Base-by-base conservation (phyloP, 2,329 filamentous ascomycete species). In the Talaromyces sp. region DNA sequence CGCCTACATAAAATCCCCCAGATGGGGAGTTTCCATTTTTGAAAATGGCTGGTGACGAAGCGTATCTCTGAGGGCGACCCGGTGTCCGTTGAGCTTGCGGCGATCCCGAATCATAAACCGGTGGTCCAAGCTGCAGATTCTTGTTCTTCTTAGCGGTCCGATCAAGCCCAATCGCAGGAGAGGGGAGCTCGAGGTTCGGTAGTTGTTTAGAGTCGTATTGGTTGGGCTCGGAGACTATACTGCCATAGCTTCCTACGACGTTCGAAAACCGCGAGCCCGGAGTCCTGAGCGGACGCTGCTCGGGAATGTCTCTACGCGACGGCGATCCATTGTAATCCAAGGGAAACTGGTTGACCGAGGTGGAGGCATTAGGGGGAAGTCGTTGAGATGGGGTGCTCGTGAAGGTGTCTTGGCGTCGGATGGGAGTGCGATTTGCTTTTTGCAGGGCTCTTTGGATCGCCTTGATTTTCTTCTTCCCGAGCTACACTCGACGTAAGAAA, bases 391-490 rank as follows among this genome's bases (percentile, higher is more conserved):
- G 69, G 64, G 43, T 74, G 72, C 68, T 78, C 75, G 49, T 78
- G 67, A 52, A 73, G 85, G 0, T 86, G 85, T 66, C 81, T 77
- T 67, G 81, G 78, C 1, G 81, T 45, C 62, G 65, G n/a, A 66
- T 70, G 19, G 74, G 72, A 49, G 70, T 77, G 45, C 75, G 86
- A 77, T 81, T 87, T 79, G 81, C 79, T 71, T 80, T 84, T 63
- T 86, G 84, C 67, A 95, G 85, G 66, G 92, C 92, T 67, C 90
- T 86, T 27, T 85, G 80, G 61, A 97, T 89, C 64, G 88, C 88
- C 78, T 97, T 98, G 77, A 98, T 85, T 75, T 93, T 90, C 81
- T 97, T 97, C 81, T 98, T 98, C 67, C 93, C 94, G 58, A 75
- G 73, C 86, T 89, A 71, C 67, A 67, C 61, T 27, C 50, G 39